A percentile compares a stretch with the other conserved stretches of the same genome.
These are phyloP conservation scores for Leccinum aurantiacum DNA, from an alignment of 768 basidiomycete species.

Conservation along the genomic window DNA sequence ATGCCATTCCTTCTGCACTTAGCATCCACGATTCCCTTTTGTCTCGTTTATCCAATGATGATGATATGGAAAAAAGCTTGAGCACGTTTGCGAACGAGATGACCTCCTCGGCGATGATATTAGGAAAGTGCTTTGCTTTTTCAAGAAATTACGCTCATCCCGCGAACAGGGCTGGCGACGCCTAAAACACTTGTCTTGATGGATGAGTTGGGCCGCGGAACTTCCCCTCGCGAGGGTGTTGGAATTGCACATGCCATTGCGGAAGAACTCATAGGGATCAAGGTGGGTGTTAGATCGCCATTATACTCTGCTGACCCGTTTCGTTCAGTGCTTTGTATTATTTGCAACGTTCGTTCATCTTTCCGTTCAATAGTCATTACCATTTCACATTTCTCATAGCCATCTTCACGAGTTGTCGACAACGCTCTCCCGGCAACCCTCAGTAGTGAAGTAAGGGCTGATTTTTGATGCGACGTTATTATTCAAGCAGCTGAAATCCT, in stretches of 20 bases:
- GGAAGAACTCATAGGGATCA: slow-evolving; percentile 69
- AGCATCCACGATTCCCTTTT: slow-evolving; percentile 84
- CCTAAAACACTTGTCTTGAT: slow-evolving; percentile 74
- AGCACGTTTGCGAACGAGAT: slow-evolving; percentile 98
- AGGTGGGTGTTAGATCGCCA: slow-evolving; percentile 44
- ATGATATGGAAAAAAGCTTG: slow-evolving; percentile 83
- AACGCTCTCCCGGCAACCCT: slow-evolving; percentile 74
- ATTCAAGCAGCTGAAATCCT: background rate
- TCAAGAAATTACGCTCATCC: background rate
- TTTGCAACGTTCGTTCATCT: slow-evolving; percentile 73
- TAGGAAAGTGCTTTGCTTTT: slow-evolving; percentile 46
- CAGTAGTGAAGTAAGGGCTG: slow-evolving; percentile 69
- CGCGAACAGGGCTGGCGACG: slow-evolving; percentile 60
- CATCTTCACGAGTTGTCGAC: slow-evolving; percentile 80
- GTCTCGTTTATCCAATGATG: slow-evolving; percentile 89
- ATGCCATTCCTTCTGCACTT: background rate
- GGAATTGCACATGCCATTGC: slow-evolving; percentile 85
- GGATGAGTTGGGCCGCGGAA: slow-evolving; percentile 93
- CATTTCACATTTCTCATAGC: slow-evolving; percentile 34
- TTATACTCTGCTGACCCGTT: background rate
- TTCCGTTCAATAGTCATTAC: background rate
- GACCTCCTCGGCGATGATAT: slow-evolving; percentile 87
- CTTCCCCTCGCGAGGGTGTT: slow-evolving; percentile 77
- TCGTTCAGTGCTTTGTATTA: slow-evolving; percentile 72
- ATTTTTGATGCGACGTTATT: background rate